Base-by-base conservation (phyloP, 1,284 basidiomycete species). In the Pseudozyma thailandica region DNA sequence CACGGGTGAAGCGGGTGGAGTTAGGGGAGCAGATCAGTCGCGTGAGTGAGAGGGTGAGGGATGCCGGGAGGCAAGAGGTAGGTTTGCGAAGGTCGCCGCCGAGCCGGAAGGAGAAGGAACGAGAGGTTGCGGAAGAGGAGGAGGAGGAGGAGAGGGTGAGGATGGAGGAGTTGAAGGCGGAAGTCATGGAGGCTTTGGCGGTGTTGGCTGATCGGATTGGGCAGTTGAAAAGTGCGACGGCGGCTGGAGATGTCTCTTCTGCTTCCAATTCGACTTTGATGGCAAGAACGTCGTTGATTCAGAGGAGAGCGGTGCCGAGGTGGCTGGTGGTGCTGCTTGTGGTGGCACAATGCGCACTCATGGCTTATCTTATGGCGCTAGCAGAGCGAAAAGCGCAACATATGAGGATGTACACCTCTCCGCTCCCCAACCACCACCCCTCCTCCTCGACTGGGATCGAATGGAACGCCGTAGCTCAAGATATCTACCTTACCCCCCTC, bases 351-450 rank as follows among this genome's bases (percentile, higher is more conserved):
- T 60, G 52, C 25, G 44, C 37, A 4, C 12, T 66, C 28, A 52
- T 66, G 20, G 56, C 63, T 8, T 60, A 28, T 5, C 23, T 66
- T 2, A 7, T 66, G 26, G 33, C 33, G 1, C 15, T 66, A 1
- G 63, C 63, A 3, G 63, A 66, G 26, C 20, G 28, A 23, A 60
- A 66, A 50, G 63, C 63, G 5, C 33, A 55, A 15, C 57, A 28
- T 25, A 26, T 60, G 35, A 57, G 63, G 4, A 66, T 66, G 63
- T 66, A 38, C 18, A 28, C 31, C 20, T 21, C 37, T n/a, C 8
- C 33, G 5, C 38, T 41, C 38, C 13, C 8, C 18, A n/a, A 41
- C 18, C 38, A 41, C 31, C 6, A 23, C 28, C 2, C 39, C 41
- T 31, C 28, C 21, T 23, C 38, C 12, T 13, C 38, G 10, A n/a